A percentile compares a stretch with the other conserved stretches of the same genome.
phyloP scores from a whole-genome alignment of 352 stramenopile species.

The Elongisporangium anandrum region DNA sequence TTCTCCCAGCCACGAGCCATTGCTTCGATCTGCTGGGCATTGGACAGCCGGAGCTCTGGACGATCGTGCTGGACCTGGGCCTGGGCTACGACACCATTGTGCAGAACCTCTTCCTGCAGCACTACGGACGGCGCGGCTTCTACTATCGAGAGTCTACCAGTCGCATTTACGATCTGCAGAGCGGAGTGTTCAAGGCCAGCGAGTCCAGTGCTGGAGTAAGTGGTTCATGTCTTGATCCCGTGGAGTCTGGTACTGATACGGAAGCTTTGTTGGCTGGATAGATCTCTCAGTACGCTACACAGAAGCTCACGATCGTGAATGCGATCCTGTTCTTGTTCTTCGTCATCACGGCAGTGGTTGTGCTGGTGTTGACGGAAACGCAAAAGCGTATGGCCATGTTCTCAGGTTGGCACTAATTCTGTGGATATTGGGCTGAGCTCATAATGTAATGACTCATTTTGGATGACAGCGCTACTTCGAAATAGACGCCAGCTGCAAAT shows the following conservation, averaged over 20 bases:
- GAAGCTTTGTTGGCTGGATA: slow-evolving; percentile 17
- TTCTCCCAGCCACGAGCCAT: slow-evolving; percentile 24
- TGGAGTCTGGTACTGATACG: background rate
- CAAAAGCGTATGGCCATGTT: slow-evolving; percentile 93
- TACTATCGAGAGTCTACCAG: slow-evolving; percentile 63
- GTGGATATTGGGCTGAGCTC: too few relatives aligned
- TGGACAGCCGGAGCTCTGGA: slow-evolving; percentile 32
- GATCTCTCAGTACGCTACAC: slow-evolving; percentile 4
- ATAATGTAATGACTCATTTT: background rate
- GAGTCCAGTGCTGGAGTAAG: slow-evolving; percentile 24
- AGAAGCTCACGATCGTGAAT: slow-evolving; percentile 89
- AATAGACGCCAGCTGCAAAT: slow-evolving; percentile 68
- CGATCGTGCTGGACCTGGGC: slow-evolving; percentile 29
- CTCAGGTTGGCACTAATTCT: too few relatives aligned
- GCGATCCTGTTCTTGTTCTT: slow-evolving; percentile 94
- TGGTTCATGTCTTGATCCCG: slow-evolving; percentile 1
- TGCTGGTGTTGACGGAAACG: slow-evolving; percentile 92
- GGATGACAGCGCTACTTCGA: slow-evolving; percentile 66
- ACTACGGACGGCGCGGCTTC: slow-evolving; percentile 50
- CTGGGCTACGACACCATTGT: slow-evolving; percentile 91
- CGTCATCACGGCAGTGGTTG: slow-evolving; percentile 89
- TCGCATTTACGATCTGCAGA: slow-evolving; percentile 65
- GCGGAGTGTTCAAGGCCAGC: slow-evolving; percentile 46
- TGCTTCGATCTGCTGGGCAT: slow-evolving; percentile 56
- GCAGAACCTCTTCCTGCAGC: slow-evolving; percentile 87